A percentile compares a stretch with the other conserved stretches of the same genome.
These are phyloP conservation scores for Tuber magnatum DNA, from an alignment of 495 filamentous ascomycete species.

Conservation along the genomic window DNA sequence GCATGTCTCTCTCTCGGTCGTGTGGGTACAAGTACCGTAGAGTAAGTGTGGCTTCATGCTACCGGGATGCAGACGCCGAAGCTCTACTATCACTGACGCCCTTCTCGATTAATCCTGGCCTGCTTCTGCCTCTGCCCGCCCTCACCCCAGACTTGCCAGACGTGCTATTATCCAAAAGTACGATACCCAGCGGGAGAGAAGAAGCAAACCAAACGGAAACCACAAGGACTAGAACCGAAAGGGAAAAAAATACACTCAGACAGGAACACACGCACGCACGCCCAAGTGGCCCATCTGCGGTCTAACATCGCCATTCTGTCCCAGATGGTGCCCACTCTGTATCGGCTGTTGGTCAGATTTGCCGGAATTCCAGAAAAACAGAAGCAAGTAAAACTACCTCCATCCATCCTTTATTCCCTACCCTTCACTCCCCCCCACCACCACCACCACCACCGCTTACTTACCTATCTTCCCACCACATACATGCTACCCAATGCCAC, in stretches of 20 bases:
- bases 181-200: background rate
- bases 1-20: background rate
- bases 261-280: background rate
- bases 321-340: background rate
- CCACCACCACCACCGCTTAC: background rate
- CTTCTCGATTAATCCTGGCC: conserved; percentile 18
- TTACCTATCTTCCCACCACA: background rate
- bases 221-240: background rate
- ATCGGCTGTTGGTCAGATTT: conserved; percentile 1
- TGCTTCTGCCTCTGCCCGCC: background rate
- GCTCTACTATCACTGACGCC: conserved; percentile 6
- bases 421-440: background rate
- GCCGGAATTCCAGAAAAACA: background rate
- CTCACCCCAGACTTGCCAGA: background rate
- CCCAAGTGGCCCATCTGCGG: background rate
- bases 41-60: background rate
- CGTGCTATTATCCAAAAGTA: background rate
- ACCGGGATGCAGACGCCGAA: background rate
- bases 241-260: background rate
- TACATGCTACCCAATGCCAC: background rate
- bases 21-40: background rate
- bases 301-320: background rate
- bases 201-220: background rate
- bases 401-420: background rate
- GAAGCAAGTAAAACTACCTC: background rate